Percentiles rank a stretch among this genome's conserved stretches.
phyloP scores from a whole-genome alignment of 139 green algal genomes.

The Auxenochlorella pyrenoidosa region DNA sequence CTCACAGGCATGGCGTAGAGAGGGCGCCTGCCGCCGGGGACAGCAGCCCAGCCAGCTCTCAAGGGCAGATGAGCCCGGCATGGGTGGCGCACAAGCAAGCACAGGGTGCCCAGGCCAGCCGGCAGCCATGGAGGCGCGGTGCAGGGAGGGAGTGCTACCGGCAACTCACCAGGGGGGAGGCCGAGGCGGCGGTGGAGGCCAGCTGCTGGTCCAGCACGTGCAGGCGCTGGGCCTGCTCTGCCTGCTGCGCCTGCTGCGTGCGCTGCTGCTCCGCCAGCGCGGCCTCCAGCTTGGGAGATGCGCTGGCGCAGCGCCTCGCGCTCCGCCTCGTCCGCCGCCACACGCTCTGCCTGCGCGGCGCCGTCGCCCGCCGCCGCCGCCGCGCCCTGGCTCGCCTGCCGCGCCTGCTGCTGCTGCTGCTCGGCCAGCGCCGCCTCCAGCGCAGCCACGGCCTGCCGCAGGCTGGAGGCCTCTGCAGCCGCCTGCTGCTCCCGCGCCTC shows the following conservation, averaged over 20 bases:
- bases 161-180: conserved; percentile 5
- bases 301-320: background rate
- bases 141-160: no score
- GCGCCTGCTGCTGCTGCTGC: background rate
- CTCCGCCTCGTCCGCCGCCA: background rate
- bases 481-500: conserved; percentile 20
- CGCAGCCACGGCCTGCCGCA: conserved; percentile 17
- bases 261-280: conserved; percentile 16
- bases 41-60: no score
- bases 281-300: background rate
- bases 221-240: conserved; percentile 18
- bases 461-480: background rate
- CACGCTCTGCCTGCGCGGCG: background rate
- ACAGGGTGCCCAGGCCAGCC: no score
- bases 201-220: conserved; percentile 6
- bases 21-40: no score
- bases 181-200: background rate
- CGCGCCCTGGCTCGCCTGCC: background rate
- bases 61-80: no score
- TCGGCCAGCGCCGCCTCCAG: background rate
- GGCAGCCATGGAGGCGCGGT: no score
- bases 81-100: no score
- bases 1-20: no score
- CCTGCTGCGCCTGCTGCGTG: background rate
- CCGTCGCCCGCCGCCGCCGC: background rate